Conservation (phyloP, 805 yeast genomes). For the Groenewaldozyma salmanticensis region DNA sequence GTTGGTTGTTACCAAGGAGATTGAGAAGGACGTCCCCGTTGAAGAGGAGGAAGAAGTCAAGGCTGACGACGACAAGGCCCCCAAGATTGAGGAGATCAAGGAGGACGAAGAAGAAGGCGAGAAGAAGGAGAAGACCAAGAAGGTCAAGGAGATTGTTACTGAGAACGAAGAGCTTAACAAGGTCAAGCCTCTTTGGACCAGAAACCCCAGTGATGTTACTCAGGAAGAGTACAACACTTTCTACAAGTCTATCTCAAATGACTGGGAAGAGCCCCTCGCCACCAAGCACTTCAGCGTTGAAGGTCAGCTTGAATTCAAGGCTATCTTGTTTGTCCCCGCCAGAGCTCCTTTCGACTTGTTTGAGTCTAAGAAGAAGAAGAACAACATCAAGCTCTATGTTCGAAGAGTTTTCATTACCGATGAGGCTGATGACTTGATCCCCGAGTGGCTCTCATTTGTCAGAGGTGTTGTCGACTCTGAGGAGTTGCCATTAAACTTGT, state of each 20-base stretch:
- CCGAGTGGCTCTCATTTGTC: slow-evolving; percentile 96
- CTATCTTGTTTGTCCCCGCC: slow-evolving; percentile 94
- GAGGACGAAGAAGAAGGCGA: slow-evolving; percentile 62
- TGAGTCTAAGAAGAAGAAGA: slow-evolving; percentile 98
- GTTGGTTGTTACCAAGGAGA: slow-evolving; percentile 95
- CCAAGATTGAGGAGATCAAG: slow-evolving; percentile 67
- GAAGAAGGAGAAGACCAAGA: slow-evolving; percentile 73
- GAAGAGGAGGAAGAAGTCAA: slow-evolving; percentile 54
- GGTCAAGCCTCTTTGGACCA: slow-evolving; percentile 98
- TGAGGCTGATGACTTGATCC: slow-evolving; percentile 98
- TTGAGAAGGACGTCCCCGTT: slow-evolving; percentile 92
- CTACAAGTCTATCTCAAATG: slow-evolving; percentile 98
- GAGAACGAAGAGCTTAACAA: slow-evolving; percentile 98
- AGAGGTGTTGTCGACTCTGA: slow-evolving; percentile 99
- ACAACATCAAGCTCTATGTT: slow-evolving; percentile 96
- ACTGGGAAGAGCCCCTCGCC: slow-evolving; percentile 99
- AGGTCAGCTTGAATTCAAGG: slow-evolving; percentile 99
- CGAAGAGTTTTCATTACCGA: slow-evolving; percentile 99
- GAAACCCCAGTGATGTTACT: slow-evolving; percentile 95
- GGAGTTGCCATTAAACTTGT: slow-evolving; percentile 98
- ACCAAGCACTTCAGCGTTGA: slow-evolving; percentile 99
- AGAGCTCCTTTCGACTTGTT: slow-evolving; percentile 99
- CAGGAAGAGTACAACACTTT: slow-evolving; percentile 98
- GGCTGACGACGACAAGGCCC: slow-evolving; percentile 56
- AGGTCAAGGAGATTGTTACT: slow-evolving; percentile 82